Percentiles rank a stretch among this genome's conserved stretches.
These are phyloP conservation scores for Leptographium procerum DNA, from an alignment of 2,329 filamentous ascomycete genomes.

Conservation along the genomic window DNA sequence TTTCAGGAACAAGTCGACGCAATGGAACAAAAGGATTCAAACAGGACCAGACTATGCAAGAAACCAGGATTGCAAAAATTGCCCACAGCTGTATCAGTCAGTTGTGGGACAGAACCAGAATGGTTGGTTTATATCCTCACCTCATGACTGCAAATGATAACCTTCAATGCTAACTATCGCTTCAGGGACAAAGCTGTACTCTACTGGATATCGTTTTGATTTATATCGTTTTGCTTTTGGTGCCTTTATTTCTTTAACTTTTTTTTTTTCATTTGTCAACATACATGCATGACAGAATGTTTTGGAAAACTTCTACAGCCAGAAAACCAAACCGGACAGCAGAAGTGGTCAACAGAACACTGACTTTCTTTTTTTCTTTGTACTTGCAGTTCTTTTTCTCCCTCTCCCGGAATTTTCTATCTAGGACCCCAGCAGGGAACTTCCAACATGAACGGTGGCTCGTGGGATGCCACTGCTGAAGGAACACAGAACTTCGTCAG, in stretches of 20 bases:
- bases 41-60: background rate
- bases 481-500: slow-evolving; percentile 49
- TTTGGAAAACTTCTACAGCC: background rate
- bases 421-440: slow-evolving; percentile 20
- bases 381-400: slow-evolving; percentile 45
- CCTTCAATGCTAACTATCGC: slow-evolving; percentile 9
- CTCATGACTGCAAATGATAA: background rate
- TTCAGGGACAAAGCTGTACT: slow-evolving; percentile 49
- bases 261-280: background rate
- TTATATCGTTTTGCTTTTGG: background rate
- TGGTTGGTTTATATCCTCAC: slow-evolving; percentile 7
- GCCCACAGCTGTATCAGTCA: background rate
- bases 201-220: slow-evolving; percentile 16
- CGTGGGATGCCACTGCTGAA: slow-evolving; percentile 47
- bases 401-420: slow-evolving; percentile 42
- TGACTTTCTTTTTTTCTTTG: slow-evolving; percentile 32
- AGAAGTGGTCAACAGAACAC: slow-evolving; percentile 40
- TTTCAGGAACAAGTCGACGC: background rate
- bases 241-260: background rate
- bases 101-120: background rate
- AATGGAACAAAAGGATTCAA: background rate
- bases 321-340: slow-evolving; percentile 6
- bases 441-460: slow-evolving; percentile 39
- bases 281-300: background rate
- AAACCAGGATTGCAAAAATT: background rate